Evolutionary conservation across 2,329 filamentous ascomycete species (phyloP), one percentile per base, ranked within the genome.

Genomic region (Didymella keratinophila): DNA sequence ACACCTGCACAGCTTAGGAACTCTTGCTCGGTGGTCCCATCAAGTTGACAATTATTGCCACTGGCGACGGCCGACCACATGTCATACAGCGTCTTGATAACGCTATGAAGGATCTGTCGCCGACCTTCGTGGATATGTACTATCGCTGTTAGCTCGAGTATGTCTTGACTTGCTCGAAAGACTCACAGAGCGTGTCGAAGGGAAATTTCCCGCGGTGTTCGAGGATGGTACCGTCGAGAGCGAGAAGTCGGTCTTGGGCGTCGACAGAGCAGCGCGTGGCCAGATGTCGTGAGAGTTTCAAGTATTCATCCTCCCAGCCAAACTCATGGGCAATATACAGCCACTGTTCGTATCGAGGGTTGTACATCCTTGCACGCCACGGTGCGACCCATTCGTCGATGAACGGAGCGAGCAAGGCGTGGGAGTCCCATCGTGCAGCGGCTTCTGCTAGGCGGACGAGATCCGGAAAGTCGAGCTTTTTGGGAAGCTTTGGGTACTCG

Each of bases 361-460:
- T 14, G 4, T 60, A 16, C 1, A 69, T 32, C 9, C 20, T 56
- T 0, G 47, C 34, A 12, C 45, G 41, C 41, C 66, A 62, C 4
- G 58, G 60, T 3, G 25, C 14, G 8, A 64, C 43, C 70, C 66
- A 73, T 0, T 11, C 43, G 9, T 32, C 44, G 0, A 70, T 10
- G 25, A 64, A 61, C 0, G 54, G 58, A 5, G 34, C 42, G 2
- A 71, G 45, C 9, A 67, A 30, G 4, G 49, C 21, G 18, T 65
- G 65, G n/a, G 50, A 48, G 1, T 65, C 61, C 43, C 76, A 78
- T 20, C 72, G 69, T 43, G 70, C 61, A 32, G 66, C 68, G 3
- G 73, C 36, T 1, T 64, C 56, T 1, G 74, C 67, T 8, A 78
- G 36, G 11, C 66, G 59, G 2, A 73, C 64, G 2, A 77, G 60